Conservation (phyloP, 805 yeast species). For the Candida railenensis region DNA sequence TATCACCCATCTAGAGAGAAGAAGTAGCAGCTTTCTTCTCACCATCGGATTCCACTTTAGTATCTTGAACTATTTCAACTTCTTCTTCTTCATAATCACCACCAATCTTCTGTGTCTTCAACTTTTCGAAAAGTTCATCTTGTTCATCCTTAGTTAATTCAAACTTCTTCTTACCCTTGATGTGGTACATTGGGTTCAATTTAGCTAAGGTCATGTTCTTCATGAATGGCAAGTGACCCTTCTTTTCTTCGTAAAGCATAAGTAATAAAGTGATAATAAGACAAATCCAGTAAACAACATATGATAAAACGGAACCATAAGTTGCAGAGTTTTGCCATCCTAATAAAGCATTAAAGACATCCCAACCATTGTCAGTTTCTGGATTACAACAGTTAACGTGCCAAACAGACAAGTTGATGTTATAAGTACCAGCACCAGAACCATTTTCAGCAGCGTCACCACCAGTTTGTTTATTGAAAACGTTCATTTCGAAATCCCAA, state of each 20-base stretch:
- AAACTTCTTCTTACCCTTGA: constrained; percentile 63
- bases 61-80: constrained; percentile 9
- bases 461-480: constrained; percentile 67
- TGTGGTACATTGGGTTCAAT: constrained; percentile 73
- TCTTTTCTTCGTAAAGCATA: constrained; percentile 81
- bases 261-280: constrained; percentile 53
- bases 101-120: constrained; percentile 19
- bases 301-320: constrained; percentile 84
- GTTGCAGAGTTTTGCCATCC: constrained; percentile 99
- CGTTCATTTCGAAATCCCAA: constrained; percentile 80
- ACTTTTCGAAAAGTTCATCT: constrained; percentile 34
- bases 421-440: constrained; percentile 92
- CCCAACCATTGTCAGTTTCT: constrained; percentile 91
- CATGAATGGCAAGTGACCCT: constrained; percentile 75
- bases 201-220: constrained; percentile 37
- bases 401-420: constrained; percentile 79
- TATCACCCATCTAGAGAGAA: no score
- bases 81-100: constrained; percentile 17
- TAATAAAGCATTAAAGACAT: constrained; percentile 86
- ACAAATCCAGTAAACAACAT: constrained; percentile 84
- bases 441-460: constrained; percentile 96
- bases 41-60: background rate
- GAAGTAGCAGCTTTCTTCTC: background rate
- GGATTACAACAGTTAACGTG: constrained; percentile 98
- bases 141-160: constrained; percentile 31